phyloP scores from a whole-genome alignment of 345 rosid genomes.

The Boechera stricta region DNA sequence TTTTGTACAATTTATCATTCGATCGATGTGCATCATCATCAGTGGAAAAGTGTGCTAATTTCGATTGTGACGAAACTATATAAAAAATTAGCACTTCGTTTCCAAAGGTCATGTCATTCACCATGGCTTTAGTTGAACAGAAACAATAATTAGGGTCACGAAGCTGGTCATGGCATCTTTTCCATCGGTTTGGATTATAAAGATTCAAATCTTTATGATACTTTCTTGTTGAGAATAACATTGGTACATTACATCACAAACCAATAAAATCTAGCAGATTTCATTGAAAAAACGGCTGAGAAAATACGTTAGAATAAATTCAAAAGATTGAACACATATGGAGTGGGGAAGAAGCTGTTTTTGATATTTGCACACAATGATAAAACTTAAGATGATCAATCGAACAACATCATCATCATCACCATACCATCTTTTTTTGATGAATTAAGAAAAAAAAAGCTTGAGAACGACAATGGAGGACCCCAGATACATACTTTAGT shows the following conservation, averaged over 20 bases:
- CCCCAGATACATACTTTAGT: conserved; percentile 31
- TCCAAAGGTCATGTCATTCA: not conserved
- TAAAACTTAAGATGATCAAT: conserved; percentile 48
- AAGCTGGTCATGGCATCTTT: not conserved
- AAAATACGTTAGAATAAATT: conserved; percentile 6
- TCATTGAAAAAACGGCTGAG: not conserved
- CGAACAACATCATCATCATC: conserved; percentile 44
- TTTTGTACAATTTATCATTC: not conserved
- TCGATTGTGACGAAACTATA: not conserved
- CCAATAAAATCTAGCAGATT: not conserved
- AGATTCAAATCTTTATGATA: not conserved
- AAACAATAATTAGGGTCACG: not conserved
- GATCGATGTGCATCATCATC: not conserved
- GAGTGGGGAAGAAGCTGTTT: conserved; percentile 36
- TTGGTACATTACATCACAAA: conserved; percentile 6
- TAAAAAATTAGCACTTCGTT: not conserved
- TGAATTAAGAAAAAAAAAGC: conserved; percentile 27
- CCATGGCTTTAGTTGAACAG: not conserved
- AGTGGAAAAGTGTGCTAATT: not conserved
- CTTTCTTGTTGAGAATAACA: not conserved
- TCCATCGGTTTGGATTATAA: not conserved
- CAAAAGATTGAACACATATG: conserved; percentile 29
- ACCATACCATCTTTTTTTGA: conserved; percentile 37
- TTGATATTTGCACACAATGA: conserved; percentile 45
- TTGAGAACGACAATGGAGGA: conserved; percentile 38